These are phyloP conservation scores for Parsonsia alboflavescens DNA, from an alignment of 257 asterid species.

Conservation along the genomic window DNA sequence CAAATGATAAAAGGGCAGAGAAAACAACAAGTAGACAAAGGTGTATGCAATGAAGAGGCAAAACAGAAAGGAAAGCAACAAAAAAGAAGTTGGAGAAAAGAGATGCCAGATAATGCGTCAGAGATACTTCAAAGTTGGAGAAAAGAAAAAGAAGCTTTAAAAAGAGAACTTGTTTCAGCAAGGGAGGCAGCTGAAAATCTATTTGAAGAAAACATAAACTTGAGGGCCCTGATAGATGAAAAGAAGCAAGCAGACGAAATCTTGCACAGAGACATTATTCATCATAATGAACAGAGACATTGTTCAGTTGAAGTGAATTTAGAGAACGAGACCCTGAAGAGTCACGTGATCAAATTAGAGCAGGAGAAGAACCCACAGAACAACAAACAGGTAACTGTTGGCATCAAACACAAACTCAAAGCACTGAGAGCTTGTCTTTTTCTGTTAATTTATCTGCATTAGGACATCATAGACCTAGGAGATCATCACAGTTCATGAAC, in stretches of 20 bases:
- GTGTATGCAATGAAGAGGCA: not conserved
- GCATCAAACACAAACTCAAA: constrained; percentile 1
- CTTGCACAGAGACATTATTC: constrained; percentile 53
- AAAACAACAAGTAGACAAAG: constrained; percentile 7
- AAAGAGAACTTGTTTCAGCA: constrained; percentile 39
- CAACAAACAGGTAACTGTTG: constrained; percentile 48
- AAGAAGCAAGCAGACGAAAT: constrained; percentile 55
- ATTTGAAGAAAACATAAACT: constrained; percentile 37
- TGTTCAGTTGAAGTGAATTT: constrained; percentile 35
- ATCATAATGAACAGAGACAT: constrained; percentile 46
- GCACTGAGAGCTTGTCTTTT: not conserved
- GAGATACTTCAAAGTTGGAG: constrained; percentile 36
- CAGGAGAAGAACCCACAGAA: constrained; percentile 27
- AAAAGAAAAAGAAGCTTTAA: constrained; percentile 48
- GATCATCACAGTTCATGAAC: not conserved
- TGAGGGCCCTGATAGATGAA: constrained; percentile 54
- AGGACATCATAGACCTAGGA: not conserved
- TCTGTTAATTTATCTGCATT: not conserved
- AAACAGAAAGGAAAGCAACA: constrained; percentile 9
- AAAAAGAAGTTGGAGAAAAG: constrained; percentile 25
- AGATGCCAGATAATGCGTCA: constrained; percentile 24
- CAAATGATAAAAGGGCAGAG: not conserved
- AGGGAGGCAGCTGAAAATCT: constrained; percentile 55
- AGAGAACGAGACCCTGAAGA: constrained; percentile 64
- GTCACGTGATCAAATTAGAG: constrained; percentile 46